A percentile compares a stretch with the other conserved stretches of the same genome.
Conservation (phyloP, 345 rosid species). For the Nephelium lappaceum region DNA sequence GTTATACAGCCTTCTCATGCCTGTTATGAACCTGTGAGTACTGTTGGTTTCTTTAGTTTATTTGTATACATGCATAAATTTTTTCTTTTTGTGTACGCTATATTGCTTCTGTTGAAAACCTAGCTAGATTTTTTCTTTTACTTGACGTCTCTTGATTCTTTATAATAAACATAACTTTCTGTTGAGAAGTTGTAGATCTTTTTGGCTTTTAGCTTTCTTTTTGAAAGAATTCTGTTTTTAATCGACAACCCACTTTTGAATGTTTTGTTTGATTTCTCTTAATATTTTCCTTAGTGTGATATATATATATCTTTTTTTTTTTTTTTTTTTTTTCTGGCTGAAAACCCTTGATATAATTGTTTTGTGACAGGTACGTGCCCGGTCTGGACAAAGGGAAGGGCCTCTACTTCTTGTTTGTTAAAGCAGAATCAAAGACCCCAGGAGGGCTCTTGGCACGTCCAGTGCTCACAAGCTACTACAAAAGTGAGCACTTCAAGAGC, state of each 20-base stretch:
- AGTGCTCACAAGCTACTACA: conserved; percentile 92
- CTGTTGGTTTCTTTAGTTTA: background rate
- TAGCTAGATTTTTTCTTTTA: background rate
- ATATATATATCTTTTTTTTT: background rate
- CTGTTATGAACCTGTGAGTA: conserved; percentile 88
- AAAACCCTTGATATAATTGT: conserved; percentile 7
- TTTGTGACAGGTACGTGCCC: conserved; percentile 61
- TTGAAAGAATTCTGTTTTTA: background rate
- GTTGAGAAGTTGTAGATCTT: background rate
- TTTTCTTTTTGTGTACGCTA: background rate
- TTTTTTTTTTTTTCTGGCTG: too few species aligned
- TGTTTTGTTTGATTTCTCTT: background rate
- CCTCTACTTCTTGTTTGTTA: conserved; percentile 76
- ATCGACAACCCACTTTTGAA: background rate
- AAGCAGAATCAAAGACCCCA: conserved; percentile 79
- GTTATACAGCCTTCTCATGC: conserved; percentile 85
- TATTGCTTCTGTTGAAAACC: background rate
- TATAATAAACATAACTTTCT: background rate
- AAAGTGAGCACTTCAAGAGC: conserved; percentile 74
- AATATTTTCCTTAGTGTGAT: background rate
- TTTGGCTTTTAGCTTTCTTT: background rate
- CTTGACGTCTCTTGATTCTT: background rate
- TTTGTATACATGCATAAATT: background rate
- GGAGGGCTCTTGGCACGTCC: conserved; percentile 90
- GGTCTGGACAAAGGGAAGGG: conserved; percentile 90